Percentiles rank a stretch among this genome's conserved stretches.
phyloP scores from a whole-genome alignment of 495 filamentous ascomycete genomes.

The Cudoniella acicularis region DNA sequence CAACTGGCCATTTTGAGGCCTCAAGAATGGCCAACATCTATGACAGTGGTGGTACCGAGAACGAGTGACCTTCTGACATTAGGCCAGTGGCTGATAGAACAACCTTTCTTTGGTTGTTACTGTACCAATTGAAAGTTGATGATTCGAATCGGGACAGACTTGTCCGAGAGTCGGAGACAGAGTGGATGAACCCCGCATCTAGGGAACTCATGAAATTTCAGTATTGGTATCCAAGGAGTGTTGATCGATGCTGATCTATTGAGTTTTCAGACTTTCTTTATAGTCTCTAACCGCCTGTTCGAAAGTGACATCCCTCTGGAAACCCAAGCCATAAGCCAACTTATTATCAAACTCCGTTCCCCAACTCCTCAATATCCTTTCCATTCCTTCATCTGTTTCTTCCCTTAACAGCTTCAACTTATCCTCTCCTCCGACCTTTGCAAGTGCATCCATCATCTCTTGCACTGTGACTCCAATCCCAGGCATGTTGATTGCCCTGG shows the following conservation, averaged over 20 bases:
- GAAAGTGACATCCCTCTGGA: conserved; percentile 55
- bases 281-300: conserved; percentile 55
- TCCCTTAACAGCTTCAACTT: conserved; percentile 60
- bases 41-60: no score
- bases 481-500: conserved; percentile 67
- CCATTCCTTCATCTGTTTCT: conserved; percentile 59
- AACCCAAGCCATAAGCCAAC: conserved; percentile 54
- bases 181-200: background rate
- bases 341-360: conserved; percentile 61
- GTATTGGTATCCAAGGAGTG: no score
- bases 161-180: background rate
- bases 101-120: no score
- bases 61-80: no score
- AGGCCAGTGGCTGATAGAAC: no score
- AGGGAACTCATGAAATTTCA: no score
- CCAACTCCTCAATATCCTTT: conserved; percentile 74
- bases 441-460: conserved; percentile 72
- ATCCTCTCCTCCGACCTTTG: conserved; percentile 66
- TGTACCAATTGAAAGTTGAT: no score
- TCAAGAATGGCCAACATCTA: no score
- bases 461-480: conserved; percentile 67
- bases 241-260: no score
- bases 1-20: no score
- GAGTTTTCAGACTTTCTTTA: conserved; percentile 32
- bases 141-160: background rate